A percentile compares a stretch with the other conserved stretches of the same genome.
phyloP scores from a whole-genome alignment of 331 rosid genomes.

The Rhamnella rubrinervis region DNA sequence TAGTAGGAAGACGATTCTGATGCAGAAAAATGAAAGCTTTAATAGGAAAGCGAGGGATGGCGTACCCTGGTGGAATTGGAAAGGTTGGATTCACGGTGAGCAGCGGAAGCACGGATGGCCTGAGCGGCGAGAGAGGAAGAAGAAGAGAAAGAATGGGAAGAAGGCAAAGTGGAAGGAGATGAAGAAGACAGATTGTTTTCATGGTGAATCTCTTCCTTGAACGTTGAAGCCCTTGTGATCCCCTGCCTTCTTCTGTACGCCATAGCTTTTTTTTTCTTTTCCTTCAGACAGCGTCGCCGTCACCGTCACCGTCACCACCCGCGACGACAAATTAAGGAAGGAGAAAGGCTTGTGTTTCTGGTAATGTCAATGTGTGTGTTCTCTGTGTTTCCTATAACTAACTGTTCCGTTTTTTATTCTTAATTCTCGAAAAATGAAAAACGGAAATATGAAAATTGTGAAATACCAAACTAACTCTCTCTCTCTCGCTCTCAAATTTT shows the following conservation, averaged over 20 bases:
- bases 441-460: conserved; percentile 6
- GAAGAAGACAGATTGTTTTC: conserved; percentile 21
- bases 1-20: too few species aligned
- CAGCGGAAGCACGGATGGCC: conserved; percentile 69
- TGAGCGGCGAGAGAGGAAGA: conserved; percentile 72
- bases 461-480: too few species aligned
- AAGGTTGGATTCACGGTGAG: conserved; percentile 47
- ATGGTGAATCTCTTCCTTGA: conserved; percentile 68
- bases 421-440: not conserved
- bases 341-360: not conserved
- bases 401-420: conserved; percentile 36
- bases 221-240: conserved; percentile 65
- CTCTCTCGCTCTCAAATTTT: not conserved
- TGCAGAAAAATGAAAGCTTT: too few species aligned
- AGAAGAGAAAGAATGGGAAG: conserved; percentile 35
- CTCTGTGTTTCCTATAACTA: conserved; percentile 42
- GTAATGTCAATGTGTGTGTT: not conserved
- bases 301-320: conserved; percentile 16
- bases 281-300: too few species aligned
- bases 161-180: conserved; percentile 31
- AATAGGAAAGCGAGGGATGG: too few species aligned
- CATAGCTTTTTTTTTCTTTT: conserved; percentile 31
- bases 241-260: conserved; percentile 93
- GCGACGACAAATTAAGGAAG: too few species aligned
- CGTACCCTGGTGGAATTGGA: conserved; percentile 18